Evolutionary conservation across 768 basidiomycete species (phyloP), one percentile per base, ranked within the genome.

Genomic region (Royoungia palumana): DNA sequence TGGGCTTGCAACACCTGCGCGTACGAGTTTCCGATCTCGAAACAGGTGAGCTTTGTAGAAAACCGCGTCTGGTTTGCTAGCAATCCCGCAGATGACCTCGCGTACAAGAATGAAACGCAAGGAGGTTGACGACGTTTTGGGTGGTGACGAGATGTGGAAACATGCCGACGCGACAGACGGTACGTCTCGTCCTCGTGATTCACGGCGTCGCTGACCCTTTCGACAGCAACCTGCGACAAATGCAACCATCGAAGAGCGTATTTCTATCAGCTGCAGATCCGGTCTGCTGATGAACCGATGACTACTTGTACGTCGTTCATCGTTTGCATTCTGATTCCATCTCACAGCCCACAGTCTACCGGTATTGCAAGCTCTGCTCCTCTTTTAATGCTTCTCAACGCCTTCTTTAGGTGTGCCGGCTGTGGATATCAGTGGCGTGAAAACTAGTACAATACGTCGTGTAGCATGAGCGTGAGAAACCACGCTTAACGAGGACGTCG

Each of bases 251-350:
- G 80, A 39, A 73, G 83, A 41, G 94, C 95, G 5, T 97, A 94
- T 68, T 99, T 89, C 71, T 90, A 94, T 64, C 94, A 97, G 72
- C 74, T 98, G 13, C 96, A 99, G 66, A 99, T 97, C 53, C 74
- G 95, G 38, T 94, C 90, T 57, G 92, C 90, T 0, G 91, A 93
- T 62, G 91, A 94, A 61, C 89, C 89, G 14, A 93, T 92, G 90
- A 92, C 88, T 21, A 58, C 55, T 7, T 64, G 63, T 67, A 37
- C 54, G 63, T 50, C 49, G 49, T 21, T 41, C 20, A 19, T 7
- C 4, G 20, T 55, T 25, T 40, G 4, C 27, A 2, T 28, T 20
- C 34, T 39, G 17, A 32, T 14, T 21, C 41, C 34, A 20, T 47
- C 57, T 57, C 4, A 63, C 13, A 5, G 3, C 4, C 35, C 2